Base-by-base conservation (phyloP, 768 basidiomycete genomes). In the Naganishia kalamii region DNA sequence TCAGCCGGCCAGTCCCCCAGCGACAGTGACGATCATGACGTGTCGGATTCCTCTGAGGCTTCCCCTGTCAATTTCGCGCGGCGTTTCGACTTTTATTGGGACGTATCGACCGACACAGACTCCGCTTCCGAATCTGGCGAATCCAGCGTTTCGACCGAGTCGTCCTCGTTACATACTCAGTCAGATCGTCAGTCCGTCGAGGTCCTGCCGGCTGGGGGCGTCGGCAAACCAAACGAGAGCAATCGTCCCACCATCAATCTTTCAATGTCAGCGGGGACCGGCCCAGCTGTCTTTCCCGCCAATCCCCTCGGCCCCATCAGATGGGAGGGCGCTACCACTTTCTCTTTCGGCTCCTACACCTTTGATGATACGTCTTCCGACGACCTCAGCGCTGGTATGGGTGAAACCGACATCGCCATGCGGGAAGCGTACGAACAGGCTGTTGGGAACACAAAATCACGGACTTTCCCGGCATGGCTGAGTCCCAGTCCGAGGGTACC, bases 241-340 rank as follows among this genome's bases (percentile, higher is more conserved):
- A 17, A 8, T n/a, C 43, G 43, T 11, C 11, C 54, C 7, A 37
- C 37, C 19, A 33, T 27, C 10, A 7, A 41, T 40, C 33, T 41
- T 32, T 23, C 37, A 5, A n/a, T 13, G 19, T 41, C 54, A 25
- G 23, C 35, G 21, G 35, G 54, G 1, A 15, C 35, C 21, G 21
- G 23, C 13, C 3, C 32, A 3, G 37, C 54, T 33, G 3, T 57
- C 19, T 57, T 57, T 21, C 54, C 54, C 21, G 37, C 37, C 35
- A 57, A 57, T 21, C 54, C 54, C 6, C 54, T 57, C 35, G 37
- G 54, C 4, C 54, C 54, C 40, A 35, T 57, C 19, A 23, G 8
- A 23, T 57, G 54, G 54, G 54, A 57, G 15, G 7, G 27, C 5
- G 54, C 35, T 11, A 3, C 54, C 3, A 21, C 6, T 15, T n/a